Conservation (phyloP, 78 protist species). For the Dictyostelium intermedium region DNA sequence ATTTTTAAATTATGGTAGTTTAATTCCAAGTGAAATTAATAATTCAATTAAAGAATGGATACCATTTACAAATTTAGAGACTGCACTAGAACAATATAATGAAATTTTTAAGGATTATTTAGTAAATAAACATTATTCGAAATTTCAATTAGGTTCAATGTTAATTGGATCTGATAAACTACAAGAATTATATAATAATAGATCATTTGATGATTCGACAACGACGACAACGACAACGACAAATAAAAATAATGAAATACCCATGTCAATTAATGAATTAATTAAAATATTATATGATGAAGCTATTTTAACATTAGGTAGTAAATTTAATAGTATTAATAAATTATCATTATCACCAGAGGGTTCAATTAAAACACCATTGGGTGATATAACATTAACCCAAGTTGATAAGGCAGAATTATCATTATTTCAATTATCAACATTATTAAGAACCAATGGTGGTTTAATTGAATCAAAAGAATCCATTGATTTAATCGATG, state of each 20-base stretch:
- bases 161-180: slow-evolving; percentile 29
- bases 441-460: not conserved
- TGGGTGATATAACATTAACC: slow-evolving; percentile 19
- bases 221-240: not conserved
- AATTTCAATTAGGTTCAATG: not conserved
- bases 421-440: slow-evolving; percentile 15
- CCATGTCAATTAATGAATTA: not conserved
- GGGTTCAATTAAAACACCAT: slow-evolving; percentile 31
- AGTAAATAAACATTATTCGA: not conserved
- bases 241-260: not conserved
- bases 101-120: slow-evolving; percentile 2
- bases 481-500: not conserved
- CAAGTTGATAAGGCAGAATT: slow-evolving; percentile 74
- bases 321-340: not conserved
- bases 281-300: slow-evolving; percentile 15
- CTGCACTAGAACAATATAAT: slow-evolving; percentile 10
- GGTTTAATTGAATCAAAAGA: not conserved
- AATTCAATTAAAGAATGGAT: slow-evolving; percentile 30
- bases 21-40: not conserved
- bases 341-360: slow-evolving; percentile 36
- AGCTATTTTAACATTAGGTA: slow-evolving; percentile 8
- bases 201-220: not conserved
- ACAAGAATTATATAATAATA: not conserved
- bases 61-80: not conserved
- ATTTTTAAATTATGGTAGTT: not conserved